Evolutionary conservation across 169 alveolate species (phyloP), one percentile per base, ranked within the genome.

Genomic region (Eimeria falciformis): DNA sequence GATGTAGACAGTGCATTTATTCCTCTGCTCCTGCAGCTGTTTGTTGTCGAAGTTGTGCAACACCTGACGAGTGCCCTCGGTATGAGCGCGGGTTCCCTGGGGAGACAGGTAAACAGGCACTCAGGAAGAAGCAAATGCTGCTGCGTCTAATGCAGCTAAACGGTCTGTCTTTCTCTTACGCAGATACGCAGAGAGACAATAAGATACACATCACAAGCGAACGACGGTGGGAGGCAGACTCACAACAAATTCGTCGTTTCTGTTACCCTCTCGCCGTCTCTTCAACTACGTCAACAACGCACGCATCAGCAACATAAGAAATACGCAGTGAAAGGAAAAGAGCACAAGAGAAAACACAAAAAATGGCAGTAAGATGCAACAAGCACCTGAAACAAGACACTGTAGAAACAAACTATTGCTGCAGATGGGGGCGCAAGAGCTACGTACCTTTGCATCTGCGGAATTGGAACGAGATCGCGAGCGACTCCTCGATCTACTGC

Each of bases 21-120:
- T 50, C 14, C 62, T 50, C 62, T 50, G 62, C 62, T 50, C 62
- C 62, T 50, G 62, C 62, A 50, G 62, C 62, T 50, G 62, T 14
- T 50, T 50, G 62, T 50, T 11, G 62, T 50, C 62, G 14, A 50
- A 50, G 62, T 50, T 50, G 62, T 50, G 62, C 14, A 50, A 50
- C 62, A 50, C 7, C 62, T 50, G 62, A 7, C 62, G 62, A 50
- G 62, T 50, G n/a, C 62, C 62, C 62, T 50, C 62, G n/a, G 62
- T 50, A 14, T 50, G 62, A 7, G 62, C 62, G 62, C 62, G 62
- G n/a, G 62, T 50, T 7, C 62, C 62, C 62, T 50, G 62, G n/a
- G 14, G 62, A 50, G n/a, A n/a, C n/a, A n/a, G n/a, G n/a, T n/a
- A n/a, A n/a, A n/a, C n/a, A n/a, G n/a, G n/a, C n/a, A n/a, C n/a